Base-by-base conservation (phyloP, 2,329 filamentous ascomycete genomes). In the Pseudocercospora fuligena region DNA sequence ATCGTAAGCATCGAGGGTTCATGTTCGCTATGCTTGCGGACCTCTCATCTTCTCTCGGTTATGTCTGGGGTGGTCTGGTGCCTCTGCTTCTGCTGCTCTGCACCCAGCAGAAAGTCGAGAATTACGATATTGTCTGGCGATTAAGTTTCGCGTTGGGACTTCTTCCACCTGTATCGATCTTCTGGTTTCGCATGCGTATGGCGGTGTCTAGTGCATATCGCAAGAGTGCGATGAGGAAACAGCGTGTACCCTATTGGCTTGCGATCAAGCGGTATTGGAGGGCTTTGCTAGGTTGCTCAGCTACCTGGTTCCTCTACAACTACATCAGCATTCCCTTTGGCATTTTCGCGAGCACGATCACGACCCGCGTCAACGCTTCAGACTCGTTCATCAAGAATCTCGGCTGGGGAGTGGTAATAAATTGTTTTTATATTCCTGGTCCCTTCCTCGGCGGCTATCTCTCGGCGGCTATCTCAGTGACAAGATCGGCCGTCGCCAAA, bases 361-460 rank as follows among this genome's bases (percentile, higher is more conserved):
- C 94, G 0, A 79, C 82, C 43, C 88, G 87, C 65, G 86, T 93
- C 7, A 78, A 5, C 85, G 66, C 69, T 16, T 40, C 87, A 0
- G 86, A 90, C 0, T 81, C 96, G 2, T 92, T 92, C 71, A 91
- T 90, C 69, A 82, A 73, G 70, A 64, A 89, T 19, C 92, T 97
- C 64, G 93, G 92, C 49, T 97, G 93, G 93, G 93, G 92, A 76
- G 92, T 90, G 0, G 86, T 97, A 31, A 88, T 95, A 82, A 96
- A 95, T 77, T 81, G 92, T 68, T 97, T 97, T 79, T 95, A 95
- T 78, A 86, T 96, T 57, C 93, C 92, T 0, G 93, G 93, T 0
- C 91, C 92, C 14, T 83, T 93, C 61, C 79, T 91, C 5, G 93
- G 93, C 23, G 91, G 92, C 0, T 90, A 91, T 61, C 81, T 92